phyloP scores from a whole-genome alignment of 2,329 filamentous ascomycete genomes.

The Epichloe hybrida region DNA sequence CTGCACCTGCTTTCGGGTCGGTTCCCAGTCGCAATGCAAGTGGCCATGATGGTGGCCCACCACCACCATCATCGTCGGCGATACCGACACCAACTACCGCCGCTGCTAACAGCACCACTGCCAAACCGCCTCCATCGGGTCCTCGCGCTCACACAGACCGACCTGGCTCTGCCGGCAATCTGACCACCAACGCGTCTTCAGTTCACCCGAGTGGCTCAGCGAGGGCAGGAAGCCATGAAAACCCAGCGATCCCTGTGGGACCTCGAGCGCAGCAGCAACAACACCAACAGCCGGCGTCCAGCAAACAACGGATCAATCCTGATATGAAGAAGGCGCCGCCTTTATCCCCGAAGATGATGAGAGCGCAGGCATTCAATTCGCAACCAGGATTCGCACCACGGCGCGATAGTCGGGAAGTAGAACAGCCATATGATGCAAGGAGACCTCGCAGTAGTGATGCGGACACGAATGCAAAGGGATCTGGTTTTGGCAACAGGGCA shows the following conservation, averaged over 20 bases:
- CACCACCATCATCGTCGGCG: conserved; percentile 7
- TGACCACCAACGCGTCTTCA: conserved; percentile 9
- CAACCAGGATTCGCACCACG: conserved; percentile 26
- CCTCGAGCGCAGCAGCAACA: conserved; percentile 34
- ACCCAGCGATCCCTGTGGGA: conserved; percentile 37
- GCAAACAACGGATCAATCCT: conserved; percentile 48
- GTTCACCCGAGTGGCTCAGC: conserved; percentile 27
- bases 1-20: conserved; percentile 44
- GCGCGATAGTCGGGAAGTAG: conserved; percentile 21
- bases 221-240: conserved; percentile 27
- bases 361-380: conserved; percentile 33
- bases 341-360: conserved; percentile 37
- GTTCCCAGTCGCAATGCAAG: conserved; percentile 33
- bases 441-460: conserved; percentile 41
- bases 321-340: conserved; percentile 34
- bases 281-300: conserved; percentile 36
- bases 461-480: conserved; percentile 28
- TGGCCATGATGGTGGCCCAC: conserved; percentile 13
- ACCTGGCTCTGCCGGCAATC: conserved; percentile 28
- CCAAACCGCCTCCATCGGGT: conserved; percentile 38
- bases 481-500: conserved; percentile 21
- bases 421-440: conserved; percentile 24
- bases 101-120: not conserved
- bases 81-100: not conserved
- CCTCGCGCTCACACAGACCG: conserved; percentile 40